Conservation (phyloP, 2,329 filamentous ascomycete genomes). For the Teratosphaeriaceae sp. region DNA sequence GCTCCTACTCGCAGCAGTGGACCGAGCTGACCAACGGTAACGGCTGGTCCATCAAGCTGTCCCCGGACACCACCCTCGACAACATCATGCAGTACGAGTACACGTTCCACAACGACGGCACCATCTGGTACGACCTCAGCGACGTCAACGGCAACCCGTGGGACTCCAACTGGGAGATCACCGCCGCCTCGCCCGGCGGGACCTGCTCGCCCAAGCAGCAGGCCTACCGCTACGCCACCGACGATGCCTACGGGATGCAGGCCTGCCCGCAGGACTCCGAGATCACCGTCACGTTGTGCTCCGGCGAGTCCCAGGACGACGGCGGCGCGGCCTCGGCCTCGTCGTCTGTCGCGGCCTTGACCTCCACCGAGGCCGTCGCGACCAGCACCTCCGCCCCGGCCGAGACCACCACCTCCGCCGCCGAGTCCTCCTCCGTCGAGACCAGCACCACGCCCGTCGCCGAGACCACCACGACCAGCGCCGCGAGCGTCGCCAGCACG, state of each 20-base stretch:
- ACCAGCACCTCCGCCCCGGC: background rate
- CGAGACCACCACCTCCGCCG: background rate
- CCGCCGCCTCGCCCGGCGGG: constrained; percentile 17
- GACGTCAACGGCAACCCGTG: constrained; percentile 33
- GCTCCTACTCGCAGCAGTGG: constrained; percentile 26
- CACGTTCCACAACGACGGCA: constrained; percentile 30
- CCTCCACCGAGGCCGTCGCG: constrained; percentile 5
- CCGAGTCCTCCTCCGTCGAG: constrained; percentile 2
- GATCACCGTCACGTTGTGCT: constrained; percentile 33
- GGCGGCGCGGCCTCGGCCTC: constrained; percentile 8
- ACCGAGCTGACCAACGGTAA: constrained; percentile 27
- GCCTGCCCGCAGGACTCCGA: constrained; percentile 24
- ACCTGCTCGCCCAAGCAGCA: constrained; percentile 26
- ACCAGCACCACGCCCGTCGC: constrained; percentile 10
- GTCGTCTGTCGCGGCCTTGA: constrained; percentile 9
- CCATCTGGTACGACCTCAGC: constrained; percentile 34
- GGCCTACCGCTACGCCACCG: constrained; percentile 33
- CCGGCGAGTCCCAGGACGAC: constrained; percentile 19
- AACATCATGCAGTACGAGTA: constrained; percentile 34
- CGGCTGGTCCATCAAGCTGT: constrained; percentile 36
- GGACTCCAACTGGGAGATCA: constrained; percentile 32
- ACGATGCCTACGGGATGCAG: constrained; percentile 35
- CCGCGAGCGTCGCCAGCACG: background rate
- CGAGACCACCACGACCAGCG: constrained; percentile 7
- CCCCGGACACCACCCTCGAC: constrained; percentile 18